Conservation (phyloP, 1,284 basidiomycete genomes). For the Entoloma clypeatum region DNA sequence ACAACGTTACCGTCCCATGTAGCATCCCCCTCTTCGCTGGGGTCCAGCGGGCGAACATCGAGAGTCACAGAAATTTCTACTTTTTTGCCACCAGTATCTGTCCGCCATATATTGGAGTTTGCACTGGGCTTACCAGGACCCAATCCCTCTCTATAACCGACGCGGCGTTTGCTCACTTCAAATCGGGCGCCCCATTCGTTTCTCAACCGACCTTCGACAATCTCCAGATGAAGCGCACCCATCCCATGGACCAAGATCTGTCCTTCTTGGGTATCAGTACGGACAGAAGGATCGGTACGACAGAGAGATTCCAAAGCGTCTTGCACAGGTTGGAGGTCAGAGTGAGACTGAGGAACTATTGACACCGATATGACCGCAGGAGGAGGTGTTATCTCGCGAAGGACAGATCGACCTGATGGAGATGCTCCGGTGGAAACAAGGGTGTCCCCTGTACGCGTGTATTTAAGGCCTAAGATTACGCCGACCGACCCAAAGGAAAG, state of each 20-base stretch:
- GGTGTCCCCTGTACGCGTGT: constrained; percentile 88
- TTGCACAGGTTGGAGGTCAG: constrained; percentile 74
- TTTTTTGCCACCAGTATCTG: constrained; percentile 55
- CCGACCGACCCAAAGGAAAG: constrained; percentile 83
- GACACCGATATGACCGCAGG: constrained; percentile 76
- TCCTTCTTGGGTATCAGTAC: constrained; percentile 74
- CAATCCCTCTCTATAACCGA: constrained; percentile 77
- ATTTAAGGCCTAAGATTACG: constrained; percentile 77
- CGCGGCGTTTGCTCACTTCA: constrained; percentile 72
- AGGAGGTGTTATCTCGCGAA: constrained; percentile 69
- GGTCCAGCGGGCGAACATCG: constrained; percentile 47
- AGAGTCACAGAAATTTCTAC: constrained; percentile 47
- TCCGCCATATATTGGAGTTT: constrained; percentile 48
- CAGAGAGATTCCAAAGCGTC: constrained; percentile 70
- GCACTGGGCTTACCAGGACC: constrained; percentile 30
- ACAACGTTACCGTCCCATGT: constrained; percentile 75
- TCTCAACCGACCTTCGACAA: constrained; percentile 73
- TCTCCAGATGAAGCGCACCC: constrained; percentile 84
- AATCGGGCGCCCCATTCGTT: constrained; percentile 81
- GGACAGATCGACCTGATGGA: constrained; percentile 35
- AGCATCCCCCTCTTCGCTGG: constrained; percentile 58
- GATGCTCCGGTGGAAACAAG: constrained; percentile 50
- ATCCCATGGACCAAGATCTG: constrained; percentile 83
- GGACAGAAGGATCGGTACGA: constrained; percentile 85
- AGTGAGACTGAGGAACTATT: constrained; percentile 77